Evolutionary conservation across 2,329 filamentous ascomycete species (phyloP).

Genomic region (Aspergillus arachidicola): DNA sequence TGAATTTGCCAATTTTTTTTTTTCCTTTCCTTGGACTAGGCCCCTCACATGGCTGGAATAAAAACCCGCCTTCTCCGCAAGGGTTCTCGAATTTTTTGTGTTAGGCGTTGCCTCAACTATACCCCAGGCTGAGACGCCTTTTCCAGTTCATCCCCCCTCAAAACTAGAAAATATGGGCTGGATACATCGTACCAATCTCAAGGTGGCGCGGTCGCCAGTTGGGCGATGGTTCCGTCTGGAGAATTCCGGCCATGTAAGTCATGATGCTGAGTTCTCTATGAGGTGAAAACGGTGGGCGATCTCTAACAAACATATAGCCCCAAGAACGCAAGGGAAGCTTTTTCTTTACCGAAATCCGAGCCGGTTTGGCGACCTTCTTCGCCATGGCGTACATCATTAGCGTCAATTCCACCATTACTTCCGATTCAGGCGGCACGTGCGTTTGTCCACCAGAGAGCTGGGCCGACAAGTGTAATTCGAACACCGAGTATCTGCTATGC

Average conservation of each 20-base stretch:
- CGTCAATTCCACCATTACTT: slow-evolving; percentile 69
- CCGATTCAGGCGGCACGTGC: slow-evolving; percentile 74
- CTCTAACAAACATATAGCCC: slow-evolving; percentile 50
- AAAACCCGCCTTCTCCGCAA: slow-evolving; percentile 3
- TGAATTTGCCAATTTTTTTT: not conserved
- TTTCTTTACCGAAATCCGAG: slow-evolving; percentile 83
- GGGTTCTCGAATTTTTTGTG: not conserved
- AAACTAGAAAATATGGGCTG: slow-evolving; percentile 21
- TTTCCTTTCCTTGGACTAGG: not conserved
- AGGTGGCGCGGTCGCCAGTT: slow-evolving; percentile 65
- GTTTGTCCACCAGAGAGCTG: slow-evolving; percentile 62
- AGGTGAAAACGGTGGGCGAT: not conserved
- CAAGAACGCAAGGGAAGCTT: slow-evolving; percentile 72
- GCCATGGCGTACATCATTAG: slow-evolving; percentile 81
- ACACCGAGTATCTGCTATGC: slow-evolving; percentile 49
- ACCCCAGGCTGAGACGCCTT: slow-evolving; percentile 2
- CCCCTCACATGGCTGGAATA: not conserved
- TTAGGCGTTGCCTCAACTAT: slow-evolving; percentile 1
- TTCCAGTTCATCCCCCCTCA: not conserved
- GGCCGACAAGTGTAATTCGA: slow-evolving; percentile 50
- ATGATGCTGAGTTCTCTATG: not conserved
- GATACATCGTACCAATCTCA: slow-evolving; percentile 31
- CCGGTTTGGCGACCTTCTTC: slow-evolving; percentile 76
- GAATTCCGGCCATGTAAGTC: slow-evolving; percentile 76
- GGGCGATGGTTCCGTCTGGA: slow-evolving; percentile 79